phyloP scores from a whole-genome alignment of 768 basidiomycete species.

The Collybia sp. region DNA sequence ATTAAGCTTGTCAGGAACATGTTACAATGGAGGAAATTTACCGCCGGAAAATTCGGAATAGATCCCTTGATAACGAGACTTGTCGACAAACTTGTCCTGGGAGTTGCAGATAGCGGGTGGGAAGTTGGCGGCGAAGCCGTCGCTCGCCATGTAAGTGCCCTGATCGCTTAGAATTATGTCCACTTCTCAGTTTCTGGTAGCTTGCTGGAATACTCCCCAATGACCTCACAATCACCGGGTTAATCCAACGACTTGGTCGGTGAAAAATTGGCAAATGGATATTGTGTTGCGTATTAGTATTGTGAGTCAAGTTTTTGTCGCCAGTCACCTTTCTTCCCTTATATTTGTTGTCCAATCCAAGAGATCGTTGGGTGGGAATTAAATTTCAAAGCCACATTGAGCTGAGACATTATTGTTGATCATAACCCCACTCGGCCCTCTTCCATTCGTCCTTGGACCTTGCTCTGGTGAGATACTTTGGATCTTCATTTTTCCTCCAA shows the following conservation, averaged over 20 bases:
- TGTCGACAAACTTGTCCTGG: conserved; percentile 54
- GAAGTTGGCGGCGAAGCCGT: conserved; percentile 78
- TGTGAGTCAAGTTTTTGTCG: not conserved
- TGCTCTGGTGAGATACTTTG: not conserved
- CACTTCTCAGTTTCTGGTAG: conserved; percentile 13
- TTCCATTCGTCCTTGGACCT: not conserved
- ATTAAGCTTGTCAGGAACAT: conserved; percentile 74
- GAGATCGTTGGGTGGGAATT: too few relatives aligned
- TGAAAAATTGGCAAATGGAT: conserved; percentile 1
- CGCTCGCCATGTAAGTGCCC: conserved; percentile 47
- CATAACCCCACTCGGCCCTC: not conserved
- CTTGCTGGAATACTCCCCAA: conserved; percentile 29
- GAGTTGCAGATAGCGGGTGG: conserved; percentile 75
- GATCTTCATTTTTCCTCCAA: not conserved
- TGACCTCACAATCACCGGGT: conserved; percentile 22
- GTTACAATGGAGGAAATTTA: conserved; percentile 71
- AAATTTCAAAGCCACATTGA: too few relatives aligned
- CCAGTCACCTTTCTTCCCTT: not conserved
- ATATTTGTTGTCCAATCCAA: not conserved
- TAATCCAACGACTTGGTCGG: conserved; percentile 17
- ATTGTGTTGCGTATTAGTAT: not conserved
- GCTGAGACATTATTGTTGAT: too few relatives aligned
- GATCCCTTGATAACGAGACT: conserved; percentile 50
- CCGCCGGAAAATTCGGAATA: conserved; percentile 55
- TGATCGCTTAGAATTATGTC: too few relatives aligned